phyloP scores from a whole-genome alignment of 2,329 filamentous ascomycete genomes.

The Remersonia thermophila region DNA sequence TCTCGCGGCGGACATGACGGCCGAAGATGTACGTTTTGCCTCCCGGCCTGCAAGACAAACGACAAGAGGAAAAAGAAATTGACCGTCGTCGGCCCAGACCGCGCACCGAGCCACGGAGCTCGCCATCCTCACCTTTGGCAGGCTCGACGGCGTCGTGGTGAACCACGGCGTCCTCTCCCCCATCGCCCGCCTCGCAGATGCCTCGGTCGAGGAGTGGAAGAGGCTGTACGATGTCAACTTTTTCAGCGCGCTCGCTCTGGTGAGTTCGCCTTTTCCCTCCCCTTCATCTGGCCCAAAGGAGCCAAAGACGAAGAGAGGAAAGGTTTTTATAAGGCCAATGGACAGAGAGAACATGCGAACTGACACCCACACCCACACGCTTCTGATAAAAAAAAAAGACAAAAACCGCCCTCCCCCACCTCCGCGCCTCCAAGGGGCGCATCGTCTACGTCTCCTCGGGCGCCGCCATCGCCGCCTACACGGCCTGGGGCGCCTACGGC shows the following conservation, averaged over 20 bases:
- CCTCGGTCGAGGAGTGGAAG: conserved; percentile 62
- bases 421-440: conserved; percentile 56
- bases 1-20: conserved; percentile 42
- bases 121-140: conserved; percentile 55
- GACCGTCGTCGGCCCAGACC: conserved; percentile 33
- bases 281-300: too few species aligned
- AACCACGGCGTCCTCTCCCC: conserved; percentile 81
- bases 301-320: too few species aligned
- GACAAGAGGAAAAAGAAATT: too few species aligned
- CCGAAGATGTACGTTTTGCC: conserved; percentile 31
- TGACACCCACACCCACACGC: conserved; percentile 22
- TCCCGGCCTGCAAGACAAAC: neutral
- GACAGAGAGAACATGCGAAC: too few species aligned
- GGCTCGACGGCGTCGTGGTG: conserved; percentile 69
- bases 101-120: conserved; percentile 50
- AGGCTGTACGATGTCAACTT: conserved; percentile 71
- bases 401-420: conserved; percentile 54
- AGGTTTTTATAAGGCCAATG: too few species aligned
- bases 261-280: too few species aligned
- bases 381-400: too few species aligned
- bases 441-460: conserved; percentile 74
- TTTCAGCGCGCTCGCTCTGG: conserved; percentile 68
- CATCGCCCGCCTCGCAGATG: conserved; percentile 56
- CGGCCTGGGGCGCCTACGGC: conserved; percentile 70
- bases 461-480: conserved; percentile 53